phyloP scores from a whole-genome alignment of 2,329 filamentous ascomycete genomes.

The Phaeosphaeriaceae sp. region DNA sequence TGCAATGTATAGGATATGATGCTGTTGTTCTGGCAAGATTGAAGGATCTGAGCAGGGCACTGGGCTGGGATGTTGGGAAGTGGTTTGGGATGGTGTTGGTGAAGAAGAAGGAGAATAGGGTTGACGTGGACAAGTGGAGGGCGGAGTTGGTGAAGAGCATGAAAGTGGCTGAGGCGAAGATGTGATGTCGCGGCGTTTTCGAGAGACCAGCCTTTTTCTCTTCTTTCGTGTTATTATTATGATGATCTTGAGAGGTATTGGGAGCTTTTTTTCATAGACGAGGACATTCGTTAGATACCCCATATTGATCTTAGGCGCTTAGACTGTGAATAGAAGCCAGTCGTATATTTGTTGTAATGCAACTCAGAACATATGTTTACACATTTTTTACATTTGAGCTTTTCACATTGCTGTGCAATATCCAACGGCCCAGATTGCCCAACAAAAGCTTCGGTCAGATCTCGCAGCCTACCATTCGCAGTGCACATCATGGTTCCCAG shows the following conservation, averaged over 20 bases:
- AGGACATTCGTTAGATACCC: conserved; percentile 23
- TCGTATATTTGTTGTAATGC: background rate
- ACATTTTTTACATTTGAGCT: no score
- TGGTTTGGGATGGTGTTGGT: conserved; percentile 51
- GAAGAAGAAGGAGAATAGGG: conserved; percentile 34
- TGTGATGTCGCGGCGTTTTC: background rate
- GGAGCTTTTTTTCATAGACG: background rate
- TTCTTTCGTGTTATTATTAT: background rate
- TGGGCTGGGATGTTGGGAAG: conserved; percentile 37
- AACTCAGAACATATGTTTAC: no score
- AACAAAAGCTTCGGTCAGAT: no score
- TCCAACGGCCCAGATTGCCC: no score
- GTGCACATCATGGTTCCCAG: no score
- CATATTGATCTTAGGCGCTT: background rate
- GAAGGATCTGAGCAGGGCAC: conserved; percentile 33
- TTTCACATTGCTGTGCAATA: background rate
- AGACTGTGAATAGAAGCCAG: background rate
- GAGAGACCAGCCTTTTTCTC: background rate
- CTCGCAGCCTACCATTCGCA: no score
- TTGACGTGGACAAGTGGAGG: conserved; percentile 41
- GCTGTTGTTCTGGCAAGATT: conserved; percentile 38
- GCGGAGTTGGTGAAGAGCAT: conserved; percentile 18
- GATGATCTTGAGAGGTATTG: background rate
- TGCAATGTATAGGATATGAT: conserved; percentile 48
- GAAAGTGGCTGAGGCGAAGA: background rate